Evolutionary conservation across 129 eudicot species (phyloP).

Genomic region (Helianthus annuus): HanXRQr2.0-SUNRISE NC_035449.2:151944241-151944740

Average conservation of each 20-base stretch:
- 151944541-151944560: slow-evolving; percentile 38
- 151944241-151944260: too few relatives aligned
- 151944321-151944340: too few relatives aligned
- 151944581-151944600: neutral
- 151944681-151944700: slow-evolving; percentile 44
- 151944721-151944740: slow-evolving; percentile 71
- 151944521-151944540: slow-evolving; percentile 3
- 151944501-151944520: neutral
- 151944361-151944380: too few relatives aligned
- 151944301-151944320: too few relatives aligned
- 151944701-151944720: slow-evolving; percentile 34
- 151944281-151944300: too few relatives aligned
- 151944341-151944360: too few relatives aligned
- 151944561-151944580: slow-evolving; percentile 25
- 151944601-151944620: slow-evolving; percentile 13
- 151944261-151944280: too few relatives aligned
- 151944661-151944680: slow-evolving; percentile 72
- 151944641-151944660: slow-evolving; percentile 34
- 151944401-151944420: too few relatives aligned
- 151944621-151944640: slow-evolving; percentile 18
- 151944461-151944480: too few relatives aligned
- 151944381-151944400: too few relatives aligned
- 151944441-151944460: too few relatives aligned
- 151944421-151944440: too few relatives aligned
- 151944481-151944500: neutral